Evolutionary conservation across 768 basidiomycete genomes (phyloP), one percentile per base, ranked within the genome.

Genomic region (Porphyrellus cyaneotinctus): DNA sequence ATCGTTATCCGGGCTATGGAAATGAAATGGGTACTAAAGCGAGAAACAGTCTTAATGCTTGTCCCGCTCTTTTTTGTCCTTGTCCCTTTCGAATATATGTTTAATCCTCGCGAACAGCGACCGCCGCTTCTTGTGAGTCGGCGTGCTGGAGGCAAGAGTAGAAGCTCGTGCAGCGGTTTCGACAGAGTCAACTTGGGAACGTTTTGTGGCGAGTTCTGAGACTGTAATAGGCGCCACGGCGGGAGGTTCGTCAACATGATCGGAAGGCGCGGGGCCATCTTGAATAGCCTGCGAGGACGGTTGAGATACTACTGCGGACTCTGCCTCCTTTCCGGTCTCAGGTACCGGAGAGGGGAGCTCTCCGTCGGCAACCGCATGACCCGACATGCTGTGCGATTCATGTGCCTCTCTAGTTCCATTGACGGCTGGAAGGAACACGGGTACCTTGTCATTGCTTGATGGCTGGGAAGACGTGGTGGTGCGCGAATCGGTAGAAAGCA

Each of bases 31-130:
- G 22, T 28, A 48, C n/a, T 9, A 20, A 28, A 39, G n/a, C 4
- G 35, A 39, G 22, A 45, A 39, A 15, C n/a, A 33, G 14, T 41
- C 44, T 49, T 42, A 67, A 17, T 42, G 56, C 59, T 63, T 56
- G 28, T 24, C 41, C 57, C 71, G 69, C 51, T 72, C 64, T 60
- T 64, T 67, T 43, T 74, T 69, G 36, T 63, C 65, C 58, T 78
- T 78, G 20, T 79, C 72, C 59, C 74, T 76, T 49, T 80, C 72
- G 32, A 86, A 85, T 7, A 83, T 60, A 36, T 74, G 62, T 61
- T 79, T 84, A 47, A 75, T 61, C 58, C 75, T 83, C 23, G 76
- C 76, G 47, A 86, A 74, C 28, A 85, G 62, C 15, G 83, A 83
- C 7, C 68, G 63, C 41, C 73, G 72, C 63, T 82, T 84, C 72